Evolutionary conservation across 2,329 filamentous ascomycete species (phyloP).

Genomic region (Xylariaceae sp.): DNA sequence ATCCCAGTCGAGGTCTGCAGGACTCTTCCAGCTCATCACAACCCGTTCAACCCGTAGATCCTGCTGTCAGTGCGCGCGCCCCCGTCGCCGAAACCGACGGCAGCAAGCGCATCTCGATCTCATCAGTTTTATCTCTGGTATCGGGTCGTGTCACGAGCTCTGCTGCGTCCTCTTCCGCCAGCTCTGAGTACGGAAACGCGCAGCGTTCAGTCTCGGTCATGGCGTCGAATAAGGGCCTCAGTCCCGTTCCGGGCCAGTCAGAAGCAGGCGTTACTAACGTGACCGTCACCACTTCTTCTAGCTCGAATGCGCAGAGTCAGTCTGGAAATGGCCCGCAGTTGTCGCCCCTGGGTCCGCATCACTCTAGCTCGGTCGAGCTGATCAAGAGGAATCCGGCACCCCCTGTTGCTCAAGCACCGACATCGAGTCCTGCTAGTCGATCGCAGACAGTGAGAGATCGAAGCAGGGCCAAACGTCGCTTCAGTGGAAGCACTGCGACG

Average conservation of each 20-base stretch:
- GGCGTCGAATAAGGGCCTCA: slow-evolving; percentile 40
- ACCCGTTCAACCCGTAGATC: slow-evolving; percentile 40
- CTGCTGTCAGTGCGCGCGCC: slow-evolving; percentile 41
- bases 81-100: slow-evolving; percentile 44
- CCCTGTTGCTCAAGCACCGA: slow-evolving; percentile 19
- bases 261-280: slow-evolving; percentile 49
- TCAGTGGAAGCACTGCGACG: slow-evolving; percentile 75
- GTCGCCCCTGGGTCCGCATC: slow-evolving; percentile 37
- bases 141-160: slow-evolving; percentile 53
- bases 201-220: slow-evolving; percentile 44
- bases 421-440: slow-evolving; percentile 33
- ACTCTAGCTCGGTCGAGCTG: slow-evolving; percentile 43
- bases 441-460: slow-evolving; percentile 52
- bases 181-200: slow-evolving; percentile 43
- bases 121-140: slow-evolving; percentile 65
- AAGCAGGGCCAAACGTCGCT: slow-evolving; percentile 65
- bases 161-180: slow-evolving; percentile 47
- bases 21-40: slow-evolving; percentile 25
- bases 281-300: slow-evolving; percentile 50
- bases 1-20: slow-evolving; percentile 2
- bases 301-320: slow-evolving; percentile 40
- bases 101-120: slow-evolving; percentile 63
- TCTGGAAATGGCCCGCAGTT: slow-evolving; percentile 41
- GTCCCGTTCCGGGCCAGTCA: slow-evolving; percentile 39
- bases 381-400: slow-evolving; percentile 36